Base-by-base conservation (phyloP, 305 asterid genomes). In the Fraxinus floribunda region DNA sequence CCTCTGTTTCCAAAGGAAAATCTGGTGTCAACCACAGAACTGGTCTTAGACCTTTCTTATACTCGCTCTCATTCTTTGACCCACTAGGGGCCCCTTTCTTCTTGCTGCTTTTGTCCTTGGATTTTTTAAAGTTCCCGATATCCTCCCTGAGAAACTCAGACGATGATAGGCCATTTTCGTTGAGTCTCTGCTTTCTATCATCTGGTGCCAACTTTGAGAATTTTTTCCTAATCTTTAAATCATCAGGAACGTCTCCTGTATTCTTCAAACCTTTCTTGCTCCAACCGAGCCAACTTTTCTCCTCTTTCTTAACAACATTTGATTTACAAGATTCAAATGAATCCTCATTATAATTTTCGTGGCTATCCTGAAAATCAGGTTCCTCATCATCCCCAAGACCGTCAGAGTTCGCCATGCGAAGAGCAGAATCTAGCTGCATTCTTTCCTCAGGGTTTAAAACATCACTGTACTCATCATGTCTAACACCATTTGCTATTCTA, bases 11-110 rank as follows among this genome's bases (percentile, higher is more conserved):
- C 88, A 96, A 88, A 73, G 98, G 99, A 81, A 94, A 96, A 89
- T 96, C 98, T 4, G 98, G 98, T 5, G 99, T 96, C 89, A 96
- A 86, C 99, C 99, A 96, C 82, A 96, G 85, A 84, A 94, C 98
- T 30, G 99, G 99, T 81, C 97, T 92, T 86, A 96, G 81, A 86
- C 85, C 92, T 41, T 89, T 89, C 75, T 89, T 89, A 73, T 88
- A 89, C 80, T 89, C 92, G 39, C 89, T 89, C 84, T 89, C 92
- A 29, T 77, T 83, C 86, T 89, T 88, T 57, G 85, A 79, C 80
- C 88, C 91, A 49, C 76, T 70, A 1, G 79, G 15, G n/a, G 78
- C 75, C 26, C 86, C 89, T 81, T 88, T 89, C 84, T n/a, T 55
- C 64, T 55, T 55, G 64, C 64, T 55, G 64, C 64, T 55, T 55